Base-by-base conservation (phyloP, 2,329 filamentous ascomycete genomes). In the Ophiostoma triangulosporum region DNA sequence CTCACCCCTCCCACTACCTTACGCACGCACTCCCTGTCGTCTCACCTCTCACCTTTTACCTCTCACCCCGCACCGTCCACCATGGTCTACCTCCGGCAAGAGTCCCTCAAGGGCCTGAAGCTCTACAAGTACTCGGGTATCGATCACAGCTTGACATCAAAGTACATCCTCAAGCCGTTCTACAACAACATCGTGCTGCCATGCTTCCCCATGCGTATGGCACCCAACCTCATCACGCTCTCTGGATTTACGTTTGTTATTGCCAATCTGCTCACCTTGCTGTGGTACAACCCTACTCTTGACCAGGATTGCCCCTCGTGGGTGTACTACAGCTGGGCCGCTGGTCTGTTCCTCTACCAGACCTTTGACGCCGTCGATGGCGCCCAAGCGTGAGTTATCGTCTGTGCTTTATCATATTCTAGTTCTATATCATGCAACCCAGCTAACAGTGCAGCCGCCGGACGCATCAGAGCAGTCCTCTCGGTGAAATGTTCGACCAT, bases 301-400 rank as follows among this genome's bases (percentile, higher is more conserved):
- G 90, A 97, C 69, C 84, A 88, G 68, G 88, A 98, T 67, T 97
- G 91, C 66, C 93, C 93, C 9, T 66, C 80, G 1, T 98, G 93
- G 93, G 91, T 98, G 15, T 98, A 98, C 73, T 86, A 84, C 60
- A 86, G 81, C 63, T 98, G 90, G 87, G 84, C 90, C 4, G 68
- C 86, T 31, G 93, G 93, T 2, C 71, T 98, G 60, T 96, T 97
- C 67, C 68, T 97, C 51, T 98, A 98, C 69, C 93, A 98, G 77
- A 97, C 91, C 1, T 96, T 98, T 70, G 93, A 98, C 69, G 93
- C 91, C 2, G 89, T 97, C 26, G 93, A 98, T 69, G 93, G 93
- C 51, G 79, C 85, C 29, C 93, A 98, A 68, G 93, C 93, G 82
- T 88, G 75, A 66, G 85, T 78, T 57, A 17, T 32, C 40, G 27